These are phyloP conservation scores for Exophiala aquamarina DNA, from an alignment of 2,329 filamentous ascomycete genomes.

Conservation along the genomic window DNA sequence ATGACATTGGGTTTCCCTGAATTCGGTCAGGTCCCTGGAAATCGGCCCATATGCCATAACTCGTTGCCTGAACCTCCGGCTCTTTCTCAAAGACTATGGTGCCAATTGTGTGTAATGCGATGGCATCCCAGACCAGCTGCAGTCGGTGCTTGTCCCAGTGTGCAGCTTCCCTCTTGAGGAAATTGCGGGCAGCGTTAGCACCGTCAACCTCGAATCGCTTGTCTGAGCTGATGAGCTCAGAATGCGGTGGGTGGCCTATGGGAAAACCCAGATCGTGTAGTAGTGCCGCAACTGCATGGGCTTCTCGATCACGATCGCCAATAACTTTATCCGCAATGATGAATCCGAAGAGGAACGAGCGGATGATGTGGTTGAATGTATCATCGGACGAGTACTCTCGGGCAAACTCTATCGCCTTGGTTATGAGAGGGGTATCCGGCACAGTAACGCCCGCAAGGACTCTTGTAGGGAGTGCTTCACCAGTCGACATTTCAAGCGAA, in stretches of 20 bases:
- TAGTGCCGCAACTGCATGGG: slow-evolving; percentile 18
- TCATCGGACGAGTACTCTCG: slow-evolving; percentile 21
- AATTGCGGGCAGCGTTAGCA: slow-evolving; percentile 45
- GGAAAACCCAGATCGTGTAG: slow-evolving; percentile 39
- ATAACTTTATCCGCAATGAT: slow-evolving; percentile 37
- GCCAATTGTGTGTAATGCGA: slow-evolving; percentile 39
- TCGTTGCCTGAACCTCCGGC: slow-evolving; percentile 38
- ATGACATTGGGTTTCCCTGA: slow-evolving; percentile 27
- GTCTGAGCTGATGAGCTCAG: slow-evolving; percentile 41
- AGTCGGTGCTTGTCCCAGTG: slow-evolving; percentile 42
- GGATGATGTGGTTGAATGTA: slow-evolving; percentile 32
- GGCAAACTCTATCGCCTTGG: slow-evolving; percentile 23
- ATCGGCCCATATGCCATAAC: slow-evolving; percentile 39
- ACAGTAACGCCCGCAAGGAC: slow-evolving; percentile 26
- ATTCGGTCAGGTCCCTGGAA: slow-evolving; percentile 39
- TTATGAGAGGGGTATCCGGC: slow-evolving; percentile 27
- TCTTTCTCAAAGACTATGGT: slow-evolving; percentile 45
- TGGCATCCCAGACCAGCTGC: slow-evolving; percentile 53
- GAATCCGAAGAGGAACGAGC: slow-evolving; percentile 39
- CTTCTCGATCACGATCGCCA: slow-evolving; percentile 26
- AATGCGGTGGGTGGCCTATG: slow-evolving; percentile 24
- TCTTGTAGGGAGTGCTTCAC: slow-evolving; percentile 14
- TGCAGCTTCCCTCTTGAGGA: slow-evolving; percentile 25
- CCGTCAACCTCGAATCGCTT: slow-evolving; percentile 54
- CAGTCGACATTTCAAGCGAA: slow-evolving; percentile 4